Conservation (phyloP, 169 alveolate genomes). For the Eimeria tenella region DNA sequence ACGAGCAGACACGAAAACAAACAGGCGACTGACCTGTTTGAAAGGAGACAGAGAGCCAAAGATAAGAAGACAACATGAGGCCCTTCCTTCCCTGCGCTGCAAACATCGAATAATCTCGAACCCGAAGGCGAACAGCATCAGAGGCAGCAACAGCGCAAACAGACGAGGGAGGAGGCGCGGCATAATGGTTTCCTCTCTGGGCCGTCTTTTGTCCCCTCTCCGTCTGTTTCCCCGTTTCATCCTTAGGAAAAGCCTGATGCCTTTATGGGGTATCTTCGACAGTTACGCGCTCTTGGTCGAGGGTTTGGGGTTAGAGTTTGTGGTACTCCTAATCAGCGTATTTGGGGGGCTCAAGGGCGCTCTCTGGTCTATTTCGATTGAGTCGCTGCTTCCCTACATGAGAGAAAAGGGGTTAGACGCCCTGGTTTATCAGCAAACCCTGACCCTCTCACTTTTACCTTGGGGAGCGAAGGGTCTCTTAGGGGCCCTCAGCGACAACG, state of each 20-base stretch:
- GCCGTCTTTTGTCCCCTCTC: neutral
- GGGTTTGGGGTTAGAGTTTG: constrained; percentile 27
- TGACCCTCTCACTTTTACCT: constrained; percentile 51
- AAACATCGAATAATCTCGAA: too few relatives aligned
- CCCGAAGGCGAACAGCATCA: too few relatives aligned
- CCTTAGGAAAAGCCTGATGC: neutral
- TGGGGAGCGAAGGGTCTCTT: constrained; percentile 75
- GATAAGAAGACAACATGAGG: too few relatives aligned
- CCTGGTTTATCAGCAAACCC: constrained; percentile 43
- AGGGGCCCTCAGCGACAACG: constrained; percentile 54
- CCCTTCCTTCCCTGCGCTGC: too few relatives aligned
- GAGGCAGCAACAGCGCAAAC: too few relatives aligned
- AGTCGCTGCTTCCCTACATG: constrained; percentile 55
- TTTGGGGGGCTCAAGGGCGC: constrained; percentile 50
- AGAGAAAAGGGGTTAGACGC: constrained; percentile 17
- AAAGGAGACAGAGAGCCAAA: too few relatives aligned
- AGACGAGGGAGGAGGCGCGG: neutral
- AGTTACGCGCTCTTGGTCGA: neutral
- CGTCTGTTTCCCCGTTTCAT: neutral
- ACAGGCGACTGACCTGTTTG: too few relatives aligned
- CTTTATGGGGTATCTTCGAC: neutral
- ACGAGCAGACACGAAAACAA: too few relatives aligned
- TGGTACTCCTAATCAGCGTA: constrained; percentile 31
- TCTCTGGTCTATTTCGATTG: neutral
- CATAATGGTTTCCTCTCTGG: neutral